Evolutionary conservation across 345 rosid species (phyloP), one percentile per base, ranked within the genome.

Genomic region (Murraya paniculata): DNA sequence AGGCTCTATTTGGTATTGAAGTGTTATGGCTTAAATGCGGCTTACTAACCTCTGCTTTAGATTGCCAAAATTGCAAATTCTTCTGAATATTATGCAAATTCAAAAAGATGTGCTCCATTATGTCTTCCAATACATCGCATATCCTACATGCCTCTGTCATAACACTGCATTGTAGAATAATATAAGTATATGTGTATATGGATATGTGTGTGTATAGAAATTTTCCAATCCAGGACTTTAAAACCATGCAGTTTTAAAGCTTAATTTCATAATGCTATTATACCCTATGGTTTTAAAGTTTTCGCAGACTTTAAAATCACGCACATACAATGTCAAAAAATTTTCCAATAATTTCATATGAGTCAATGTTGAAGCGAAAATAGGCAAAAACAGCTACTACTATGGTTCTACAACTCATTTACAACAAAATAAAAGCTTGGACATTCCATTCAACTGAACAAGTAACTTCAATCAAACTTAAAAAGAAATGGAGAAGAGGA

Each of bases 61-160:
- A 87, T 77, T 85, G 89, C 99, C 99, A 95, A 81, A 92, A 95
- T 13, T 86, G 89, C 85, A 95, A 85, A 88, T 90, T 89, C 83
- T 87, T 88, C 82, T 91, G 90, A 6, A 95, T 77, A 55, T 80
- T 82, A 81, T 89, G 97, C 88, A 95, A 73, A 85, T 88, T 90
- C 0, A 80, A 74, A 75, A 90, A 84, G 3, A 85, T 71, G 25
- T 80, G 86, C 31, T 74, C 90, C 93, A 92, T 85, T 56, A 95
- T 84, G 69, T 91, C 93, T 82, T 88, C 92, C 88, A 93, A 79
- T 59, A 89, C 91, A 61, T 86, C 85, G 81, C 85, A 81, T 22
- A 83, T 77, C 61, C 87, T 85, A 64, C 88, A 88, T 36, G 83
- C 74, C 64, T 88, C 87, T 55, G 76, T 64, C 60, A 81, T 41